Evolutionary conservation across 176 grass and related monocot genomes (phyloP), one percentile per base, ranked within the genome.

Genomic region (Raddia distichophylla): DNA sequence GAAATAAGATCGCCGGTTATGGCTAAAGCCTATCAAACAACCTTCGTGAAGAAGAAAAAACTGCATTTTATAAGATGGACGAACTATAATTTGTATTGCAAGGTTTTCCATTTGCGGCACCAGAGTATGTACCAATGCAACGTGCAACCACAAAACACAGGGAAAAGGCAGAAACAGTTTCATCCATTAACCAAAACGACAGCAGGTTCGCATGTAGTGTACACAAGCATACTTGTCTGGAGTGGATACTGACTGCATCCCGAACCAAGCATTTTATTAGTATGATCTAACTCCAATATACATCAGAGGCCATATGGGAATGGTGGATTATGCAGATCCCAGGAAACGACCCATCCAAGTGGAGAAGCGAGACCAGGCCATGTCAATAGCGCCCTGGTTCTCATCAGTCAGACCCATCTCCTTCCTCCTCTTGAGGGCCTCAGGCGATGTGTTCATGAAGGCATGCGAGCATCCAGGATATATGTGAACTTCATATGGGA

Each of bases 401-500:
- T 91, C 93, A 69, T 90, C 91, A 55, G 73, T 78, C 82, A 87
- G n/a, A 75, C 93, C 90, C 96, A 95, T 95, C 53, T 54, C 79
- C 54, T 98, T 95, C 87, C 89, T 91, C 79, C 96, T 91, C 76
- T 90, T 76, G 54, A 98, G 55, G 58, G 90, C 92, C 20, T 95
- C 96, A 0, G 84, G 88, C 9, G 96, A 98, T 15, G 75, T 47
- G 80, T 98, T 95, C 96, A 98, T 95, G 64, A 98, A 98, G 59
- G 90, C 93, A 50, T 98, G 96, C 0, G 74, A 87, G 44, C 90
- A 91, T 50, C 88, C 82, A 60, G 90, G 89, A 79, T 98, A 98
- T 65, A 98, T 84, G 59, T 93, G 89, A 7, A 98, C 90, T 85
- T 98, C 92, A 66, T 86, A 56, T 43, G 90, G 86, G 33, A 88